These are phyloP conservation scores for Trametes hirsuta DNA, from an alignment of 1,284 basidiomycete species.

Conservation along the genomic window DNA sequence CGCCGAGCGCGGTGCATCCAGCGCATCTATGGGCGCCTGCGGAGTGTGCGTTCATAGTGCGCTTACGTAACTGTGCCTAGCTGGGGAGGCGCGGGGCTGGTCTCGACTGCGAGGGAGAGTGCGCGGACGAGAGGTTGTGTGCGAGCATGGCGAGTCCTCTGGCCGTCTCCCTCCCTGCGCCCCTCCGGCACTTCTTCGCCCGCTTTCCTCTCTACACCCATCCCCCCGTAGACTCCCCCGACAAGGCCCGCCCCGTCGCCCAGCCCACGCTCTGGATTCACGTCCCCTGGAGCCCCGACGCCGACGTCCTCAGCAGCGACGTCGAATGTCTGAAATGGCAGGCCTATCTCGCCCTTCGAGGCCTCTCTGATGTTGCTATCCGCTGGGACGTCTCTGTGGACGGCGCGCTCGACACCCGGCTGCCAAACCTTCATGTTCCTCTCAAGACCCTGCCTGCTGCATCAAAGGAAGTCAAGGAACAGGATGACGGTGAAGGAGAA, in stretches of 20 bases:
- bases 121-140: too few relatives aligned
- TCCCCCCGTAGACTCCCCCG: constrained; percentile 49
- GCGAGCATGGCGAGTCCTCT: constrained; percentile 19
- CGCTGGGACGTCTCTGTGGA: constrained; percentile 69
- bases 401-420: constrained; percentile 64
- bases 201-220: constrained; percentile 59
- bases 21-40: constrained; percentile 21
- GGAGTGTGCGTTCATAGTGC: background rate
- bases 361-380: constrained; percentile 51
- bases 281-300: constrained; percentile 43
- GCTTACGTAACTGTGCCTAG: background rate
- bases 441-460: constrained; percentile 22
- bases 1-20: background rate
- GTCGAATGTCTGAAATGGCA: constrained; percentile 87
- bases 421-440: constrained; percentile 66
- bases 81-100: background rate
- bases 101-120: background rate
- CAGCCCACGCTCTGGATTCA: constrained; percentile 68
- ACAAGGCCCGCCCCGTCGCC: constrained; percentile 45
- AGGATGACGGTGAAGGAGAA: constrained; percentile 43
- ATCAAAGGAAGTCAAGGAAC: constrained; percentile 27
- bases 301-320: constrained; percentile 63
- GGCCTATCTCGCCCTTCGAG: constrained; percentile 75
- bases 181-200: constrained; percentile 52
- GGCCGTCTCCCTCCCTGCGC: constrained; percentile 34